Base-by-base conservation (phyloP, 108 stramenopile species). In the Nitzschia sp. region DNA sequence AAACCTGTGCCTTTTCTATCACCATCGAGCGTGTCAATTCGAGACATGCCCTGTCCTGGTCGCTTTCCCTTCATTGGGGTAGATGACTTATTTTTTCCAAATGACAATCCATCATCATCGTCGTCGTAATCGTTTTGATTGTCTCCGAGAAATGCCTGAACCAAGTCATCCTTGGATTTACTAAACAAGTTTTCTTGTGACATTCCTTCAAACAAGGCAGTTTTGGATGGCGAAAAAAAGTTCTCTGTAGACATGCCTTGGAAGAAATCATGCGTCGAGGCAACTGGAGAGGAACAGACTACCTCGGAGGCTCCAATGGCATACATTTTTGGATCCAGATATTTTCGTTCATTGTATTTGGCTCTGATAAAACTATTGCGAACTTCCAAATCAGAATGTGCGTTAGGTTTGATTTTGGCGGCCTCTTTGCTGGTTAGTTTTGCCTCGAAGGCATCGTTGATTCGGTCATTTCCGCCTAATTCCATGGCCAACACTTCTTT, bases 401-500 rank as follows among this genome's bases (percentile, higher is more conserved):
- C 57, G 61, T 63, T 44, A 2, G 86, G 86, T 66, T 83, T 83
- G 3, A n/a, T 39, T 19, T 40, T 19, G 3, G 14, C 57, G 41
- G 70, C 46, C 12, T 22, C 24, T n/a, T 25, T 41, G 14, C 42
- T 51, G 54, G 71, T 73, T 26, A 83, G 70, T 12, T 68, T 63
- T 19, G 86, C 86, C 73, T 83, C 82, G 61, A 83, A 87, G 54
- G 79, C 76, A 29, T 70, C 52, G 53, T 87, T 87, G 2, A 87
- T 79, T 64, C 82, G 79, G 7, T 48, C 57, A 53, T 87, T 87
- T 52, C 86, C 83, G 22, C 86, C 86, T 55, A 72, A 73, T 77
- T 87, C 86, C 81, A 87, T 80, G 46, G 83, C 81, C 5, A 82
- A 46, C 7, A 87, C 83, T 72, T 87, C 86, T 57, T 78, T 83